These are phyloP conservation scores for Raffaelea ambrosiae DNA, from an alignment of 2,329 filamentous ascomycete species.

Conservation along the genomic window DNA sequence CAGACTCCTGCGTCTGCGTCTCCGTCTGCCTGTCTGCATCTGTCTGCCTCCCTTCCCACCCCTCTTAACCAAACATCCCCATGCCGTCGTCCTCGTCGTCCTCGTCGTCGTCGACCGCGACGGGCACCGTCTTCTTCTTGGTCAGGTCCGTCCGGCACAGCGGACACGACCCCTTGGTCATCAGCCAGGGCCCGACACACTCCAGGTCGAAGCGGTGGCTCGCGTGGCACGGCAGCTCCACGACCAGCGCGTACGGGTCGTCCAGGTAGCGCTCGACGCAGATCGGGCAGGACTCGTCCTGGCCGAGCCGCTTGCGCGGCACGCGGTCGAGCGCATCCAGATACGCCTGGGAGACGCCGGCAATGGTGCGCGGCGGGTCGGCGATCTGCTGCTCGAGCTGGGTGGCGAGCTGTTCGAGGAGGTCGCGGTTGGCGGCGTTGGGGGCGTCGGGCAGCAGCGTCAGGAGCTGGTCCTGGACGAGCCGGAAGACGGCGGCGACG, in stretches of 20 bases:
- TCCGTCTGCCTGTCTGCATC: too few species aligned
- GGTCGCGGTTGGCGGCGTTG: slow-evolving; percentile 34
- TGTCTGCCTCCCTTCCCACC: not conserved
- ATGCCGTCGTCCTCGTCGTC: slow-evolving; percentile 42
- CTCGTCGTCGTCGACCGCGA: slow-evolving; percentile 33
- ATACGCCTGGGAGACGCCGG: slow-evolving; percentile 50
- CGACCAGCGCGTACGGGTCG: slow-evolving; percentile 54
- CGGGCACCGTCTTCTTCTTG: slow-evolving; percentile 40
- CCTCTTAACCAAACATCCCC: slow-evolving; percentile 16
- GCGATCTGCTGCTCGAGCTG: slow-evolving; percentile 41
- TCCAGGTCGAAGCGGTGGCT: slow-evolving; percentile 57
- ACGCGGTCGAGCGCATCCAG: slow-evolving; percentile 53
- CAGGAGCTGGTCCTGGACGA: slow-evolving; percentile 51
- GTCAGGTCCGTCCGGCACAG: slow-evolving; percentile 53
- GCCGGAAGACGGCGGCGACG: slow-evolving; percentile 46
- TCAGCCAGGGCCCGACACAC: slow-evolving; percentile 58
- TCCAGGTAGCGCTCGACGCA: slow-evolving; percentile 55
- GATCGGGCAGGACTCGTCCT: slow-evolving; percentile 51
- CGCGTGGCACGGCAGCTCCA: slow-evolving; percentile 53
- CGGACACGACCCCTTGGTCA: slow-evolving; percentile 56
- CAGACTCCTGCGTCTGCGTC: too few species aligned
- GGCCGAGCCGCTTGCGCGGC: slow-evolving; percentile 36
- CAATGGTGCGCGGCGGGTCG: slow-evolving; percentile 40
- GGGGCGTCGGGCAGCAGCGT: slow-evolving; percentile 42
- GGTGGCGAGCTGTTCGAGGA: slow-evolving; percentile 41